A percentile compares a stretch with the other conserved stretches of the same genome.
phyloP scores from a whole-genome alignment of 2,329 filamentous ascomycete genomes.

The Decorospora gaudefroyi region DNA sequence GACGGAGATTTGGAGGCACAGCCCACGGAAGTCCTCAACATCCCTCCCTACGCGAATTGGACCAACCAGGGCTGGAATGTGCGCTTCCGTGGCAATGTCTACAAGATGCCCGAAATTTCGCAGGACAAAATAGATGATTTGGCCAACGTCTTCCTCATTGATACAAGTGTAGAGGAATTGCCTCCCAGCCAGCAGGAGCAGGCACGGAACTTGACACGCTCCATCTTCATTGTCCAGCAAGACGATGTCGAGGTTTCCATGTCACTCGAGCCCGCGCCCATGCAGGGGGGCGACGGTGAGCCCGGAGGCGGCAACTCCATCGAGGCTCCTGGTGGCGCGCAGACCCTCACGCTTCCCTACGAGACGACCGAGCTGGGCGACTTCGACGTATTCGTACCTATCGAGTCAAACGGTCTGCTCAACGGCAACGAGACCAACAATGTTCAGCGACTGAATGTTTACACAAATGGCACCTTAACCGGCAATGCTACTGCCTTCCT shows the following conservation, averaged over 20 bases:
- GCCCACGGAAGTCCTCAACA: constrained; percentile 72
- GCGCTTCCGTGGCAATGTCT: constrained; percentile 78
- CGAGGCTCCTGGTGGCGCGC: constrained; percentile 62
- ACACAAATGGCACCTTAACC: constrained; percentile 65
- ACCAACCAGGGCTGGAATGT: constrained; percentile 77
- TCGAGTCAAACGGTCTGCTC: constrained; percentile 60
- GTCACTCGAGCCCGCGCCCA: constrained; percentile 62
- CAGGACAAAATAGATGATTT: constrained; percentile 68
- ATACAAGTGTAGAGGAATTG: constrained; percentile 64
- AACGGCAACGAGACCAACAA: constrained; percentile 66
- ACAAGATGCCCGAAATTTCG: constrained; percentile 72
- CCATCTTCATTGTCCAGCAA: constrained; percentile 78
- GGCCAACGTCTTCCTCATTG: constrained; percentile 72
- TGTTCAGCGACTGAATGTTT: constrained; percentile 71
- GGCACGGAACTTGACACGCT: constrained; percentile 72
- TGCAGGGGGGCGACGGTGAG: constrained; percentile 58
- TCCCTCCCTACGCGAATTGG: constrained; percentile 73
- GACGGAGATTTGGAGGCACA: constrained; percentile 63
- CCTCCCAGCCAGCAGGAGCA: constrained; percentile 64
- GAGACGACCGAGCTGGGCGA: constrained; percentile 70
- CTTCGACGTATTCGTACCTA: constrained; percentile 71
- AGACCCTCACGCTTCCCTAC: constrained; percentile 67
- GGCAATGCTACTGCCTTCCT: constrained; percentile 79
- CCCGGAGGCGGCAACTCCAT: constrained; percentile 56
- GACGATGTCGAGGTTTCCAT: constrained; percentile 65